Conservation (phyloP, 176 grass and related monocot species). For the Bothriochloa decipiens region DNA sequence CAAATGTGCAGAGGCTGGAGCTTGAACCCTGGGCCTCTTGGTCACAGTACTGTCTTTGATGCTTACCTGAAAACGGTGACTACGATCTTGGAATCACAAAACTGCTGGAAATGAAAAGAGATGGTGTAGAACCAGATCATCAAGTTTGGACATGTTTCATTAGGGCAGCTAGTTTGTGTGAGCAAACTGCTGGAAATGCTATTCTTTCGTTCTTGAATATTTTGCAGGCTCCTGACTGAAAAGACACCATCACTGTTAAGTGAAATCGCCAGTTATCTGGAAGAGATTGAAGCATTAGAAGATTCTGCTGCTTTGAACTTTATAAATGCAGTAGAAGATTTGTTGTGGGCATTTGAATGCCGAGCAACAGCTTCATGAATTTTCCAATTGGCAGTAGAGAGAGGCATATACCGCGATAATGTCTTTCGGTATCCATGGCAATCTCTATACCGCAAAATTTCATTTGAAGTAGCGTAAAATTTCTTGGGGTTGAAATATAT, state of each 20-base stretch:
- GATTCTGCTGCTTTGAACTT: constrained; percentile 85
- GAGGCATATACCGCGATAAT: constrained; percentile 68
- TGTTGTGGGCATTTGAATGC: constrained; percentile 91
- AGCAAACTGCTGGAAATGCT: constrained; percentile 68
- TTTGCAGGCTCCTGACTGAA: constrained; percentile 70
- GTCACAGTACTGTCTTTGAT: constrained; percentile 82
- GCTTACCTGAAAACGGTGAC: constrained; percentile 90
- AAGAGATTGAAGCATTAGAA: constrained; percentile 56
- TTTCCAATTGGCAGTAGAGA: constrained; percentile 86
- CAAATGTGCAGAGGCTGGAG: too few relatives aligned
- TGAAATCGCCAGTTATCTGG: constrained; percentile 62
- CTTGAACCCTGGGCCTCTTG: too few relatives aligned
- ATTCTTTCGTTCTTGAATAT: constrained; percentile 44
- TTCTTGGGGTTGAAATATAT: constrained; percentile 14
- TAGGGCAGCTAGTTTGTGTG: constrained; percentile 88
- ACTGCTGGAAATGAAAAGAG: constrained; percentile 71
- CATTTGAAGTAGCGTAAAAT: neutral
- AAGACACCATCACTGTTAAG: constrained; percentile 54
- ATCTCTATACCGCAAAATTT: constrained; percentile 28
- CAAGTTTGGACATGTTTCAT: constrained; percentile 97
- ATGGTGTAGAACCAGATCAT: constrained; percentile 87
- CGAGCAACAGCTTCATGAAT: constrained; percentile 83
- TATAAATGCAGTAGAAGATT: constrained; percentile 93
- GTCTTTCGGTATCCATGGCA: constrained; percentile 67
- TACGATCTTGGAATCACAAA: constrained; percentile 72